Evolutionary conservation across 1,284 basidiomycete genomes (phyloP).

Genomic region (Boletus smithii): DNA sequence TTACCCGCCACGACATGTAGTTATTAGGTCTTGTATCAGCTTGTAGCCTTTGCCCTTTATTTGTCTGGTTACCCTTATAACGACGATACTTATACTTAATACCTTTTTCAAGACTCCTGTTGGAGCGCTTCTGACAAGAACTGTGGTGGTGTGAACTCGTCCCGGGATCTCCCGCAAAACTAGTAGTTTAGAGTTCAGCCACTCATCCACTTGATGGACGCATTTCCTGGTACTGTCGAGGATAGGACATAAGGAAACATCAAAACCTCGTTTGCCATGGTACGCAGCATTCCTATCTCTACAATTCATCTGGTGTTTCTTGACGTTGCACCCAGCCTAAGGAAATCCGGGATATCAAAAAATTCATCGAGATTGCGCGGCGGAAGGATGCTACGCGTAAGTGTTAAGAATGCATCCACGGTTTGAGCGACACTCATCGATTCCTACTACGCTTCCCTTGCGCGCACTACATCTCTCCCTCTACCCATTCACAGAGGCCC

Average conservation of each 20-base stretch:
- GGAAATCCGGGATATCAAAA: constrained; percentile 98
- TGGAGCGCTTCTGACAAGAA: no score
- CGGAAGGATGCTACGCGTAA: constrained; percentile 81
- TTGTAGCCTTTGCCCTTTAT: constrained; percentile 22
- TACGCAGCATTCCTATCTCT: constrained; percentile 7
- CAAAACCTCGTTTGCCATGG: constrained; percentile 24
- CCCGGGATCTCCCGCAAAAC: constrained; percentile 26
- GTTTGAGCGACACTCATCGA: constrained; percentile 8
- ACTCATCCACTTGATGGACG: constrained; percentile 8
- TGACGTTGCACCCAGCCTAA: constrained; percentile 67
- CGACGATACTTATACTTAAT: no score
- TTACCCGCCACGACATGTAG: constrained; percentile 8
- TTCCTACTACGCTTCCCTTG: no score
- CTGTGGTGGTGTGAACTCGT: no score
- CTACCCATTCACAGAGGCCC: constrained; percentile 60
- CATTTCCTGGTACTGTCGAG: background rate
- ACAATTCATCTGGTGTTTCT: background rate
- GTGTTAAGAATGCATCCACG: constrained; percentile 21
- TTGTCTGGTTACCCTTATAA: background rate
- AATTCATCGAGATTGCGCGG: constrained; percentile 95
- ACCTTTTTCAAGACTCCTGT: no score
- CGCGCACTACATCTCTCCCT: no score
- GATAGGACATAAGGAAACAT: background rate
- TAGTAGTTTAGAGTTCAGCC: constrained; percentile 35
- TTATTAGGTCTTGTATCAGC: constrained; percentile 18